A percentile compares a stretch with the other conserved stretches of the same genome.
Evolutionary conservation across 169 alveolate genomes (phyloP).

Genomic region (Babesia caballi): DNA sequence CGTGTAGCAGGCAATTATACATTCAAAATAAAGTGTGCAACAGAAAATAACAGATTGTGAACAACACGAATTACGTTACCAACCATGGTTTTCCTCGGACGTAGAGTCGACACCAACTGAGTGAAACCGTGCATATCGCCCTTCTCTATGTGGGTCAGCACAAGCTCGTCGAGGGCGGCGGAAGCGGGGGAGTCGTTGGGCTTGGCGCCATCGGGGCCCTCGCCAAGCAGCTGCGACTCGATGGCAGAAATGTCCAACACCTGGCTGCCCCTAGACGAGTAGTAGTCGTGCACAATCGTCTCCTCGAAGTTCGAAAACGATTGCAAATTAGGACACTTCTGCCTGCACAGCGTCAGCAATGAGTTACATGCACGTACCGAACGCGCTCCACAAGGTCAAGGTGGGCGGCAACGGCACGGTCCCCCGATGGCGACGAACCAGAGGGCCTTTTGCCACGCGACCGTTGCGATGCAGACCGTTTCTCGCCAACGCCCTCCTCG

Average conservation of each 20-base stretch:
- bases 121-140: slow-evolving; percentile 8
- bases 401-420: neutral
- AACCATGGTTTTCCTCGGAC: neutral
- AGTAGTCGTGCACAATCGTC: slow-evolving; percentile 37
- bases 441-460: neutral
- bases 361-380: neutral
- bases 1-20: neutral
- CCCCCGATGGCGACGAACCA: neutral
- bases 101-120: neutral
- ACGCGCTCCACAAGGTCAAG: neutral
- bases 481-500: no score
- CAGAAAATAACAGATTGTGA: neutral
- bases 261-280: slow-evolving; percentile 18
- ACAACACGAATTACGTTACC: neutral
- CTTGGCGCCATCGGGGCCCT: neutral
- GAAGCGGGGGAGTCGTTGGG: neutral
- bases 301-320: slow-evolving; percentile 6
- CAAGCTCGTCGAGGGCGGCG: neutral
- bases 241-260: slow-evolving; percentile 18
- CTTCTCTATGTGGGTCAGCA: neutral
- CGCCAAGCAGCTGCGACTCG: slow-evolving; percentile 17
- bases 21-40: no score
- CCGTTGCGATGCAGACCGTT: neutral
- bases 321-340: neutral
- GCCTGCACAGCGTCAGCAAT: neutral